Evolutionary conservation across 202 grass and related monocot genomes (phyloP), one percentile per base, ranked within the genome.

Genomic region (Dendrocalamus latiflorus): DNA sequence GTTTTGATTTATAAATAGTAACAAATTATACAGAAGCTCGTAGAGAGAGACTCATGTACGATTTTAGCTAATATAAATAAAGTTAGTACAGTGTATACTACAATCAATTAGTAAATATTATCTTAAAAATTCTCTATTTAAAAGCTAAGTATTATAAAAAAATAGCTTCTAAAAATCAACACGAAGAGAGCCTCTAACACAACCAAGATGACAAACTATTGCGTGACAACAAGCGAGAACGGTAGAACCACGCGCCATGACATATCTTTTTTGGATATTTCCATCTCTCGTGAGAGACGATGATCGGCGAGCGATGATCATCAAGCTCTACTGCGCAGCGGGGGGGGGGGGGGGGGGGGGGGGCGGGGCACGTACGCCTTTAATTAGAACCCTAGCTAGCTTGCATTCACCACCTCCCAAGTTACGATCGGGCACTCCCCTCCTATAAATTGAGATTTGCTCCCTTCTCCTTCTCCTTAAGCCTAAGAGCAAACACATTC

Each of bases 381-480:
- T 83, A 14, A 45, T 45, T 47, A 55, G 65, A 78, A 30, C 83
- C 74, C 75, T 85, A 79, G 75, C 67, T 68, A 69, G 82, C 70
- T 85, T 78, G 74, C 74, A 85, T 63, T 75, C 75, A 78, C 18
- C 30, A 62, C 20, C 65, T 68, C 3, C 17, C 6, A 56, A 8
- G 44, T 65, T 50, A 60, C 16, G 44, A 24, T 51, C 20, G 60
- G 49, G 24, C 7, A 6, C 20, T 9, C 1, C 47, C 5, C 38
- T 54, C 60, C 78, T 90, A 90, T 90, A 90, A 87, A 90, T 87
- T 54, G 74, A 79, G 51, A 24, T 45, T 22, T n/a, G 2, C 33
- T 45, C 65, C 33, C 81, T 18, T 48, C 33, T 28, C 21, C n/a
- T 53, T 60, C 80, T 74, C 72, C 75, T 58, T 76, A 34, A 83